These are phyloP conservation scores for Macrolepiota albuminosa DNA, from an alignment of 768 basidiomycete genomes.

Conservation along the genomic window DNA sequence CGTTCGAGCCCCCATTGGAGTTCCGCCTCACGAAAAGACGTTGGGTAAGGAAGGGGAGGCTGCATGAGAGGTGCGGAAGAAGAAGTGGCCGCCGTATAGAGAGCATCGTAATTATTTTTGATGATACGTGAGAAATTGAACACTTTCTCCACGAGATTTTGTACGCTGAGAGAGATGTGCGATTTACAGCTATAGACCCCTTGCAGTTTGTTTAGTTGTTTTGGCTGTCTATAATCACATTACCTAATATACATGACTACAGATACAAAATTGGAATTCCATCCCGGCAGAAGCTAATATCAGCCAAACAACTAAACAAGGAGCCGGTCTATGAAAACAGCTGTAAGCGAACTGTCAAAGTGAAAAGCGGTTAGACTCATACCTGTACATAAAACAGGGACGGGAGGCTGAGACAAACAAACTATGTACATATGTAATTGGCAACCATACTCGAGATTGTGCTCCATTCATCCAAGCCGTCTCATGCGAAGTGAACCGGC, in stretches of 20 bases:
- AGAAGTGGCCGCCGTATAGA: not conserved
- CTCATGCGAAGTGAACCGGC: not conserved
- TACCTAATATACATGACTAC: too few species aligned
- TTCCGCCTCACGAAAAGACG: constrained; percentile 3
- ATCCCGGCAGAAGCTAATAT: too few species aligned
- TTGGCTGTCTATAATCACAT: too few species aligned
- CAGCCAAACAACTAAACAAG: too few species aligned
- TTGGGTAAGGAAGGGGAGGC: not conserved
- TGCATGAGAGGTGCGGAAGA: not conserved
- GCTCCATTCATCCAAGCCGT: not conserved
- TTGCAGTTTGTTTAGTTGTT: too few species aligned
- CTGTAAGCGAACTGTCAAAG: not conserved
- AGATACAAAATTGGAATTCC: too few species aligned
- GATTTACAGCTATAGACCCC: too few species aligned
- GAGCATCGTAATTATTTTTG: not conserved
- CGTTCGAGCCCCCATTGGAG: constrained; percentile 8
- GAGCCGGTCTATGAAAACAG: too few species aligned
- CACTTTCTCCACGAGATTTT: not conserved
- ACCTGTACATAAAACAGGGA: not conserved
- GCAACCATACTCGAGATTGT: not conserved
- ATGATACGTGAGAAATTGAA: not conserved
- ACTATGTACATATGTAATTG: too few species aligned
- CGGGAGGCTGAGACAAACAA: not conserved
- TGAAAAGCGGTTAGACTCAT: constrained; percentile 12
- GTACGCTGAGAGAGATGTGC: not conserved